Base-by-base conservation (phyloP, 495 filamentous ascomycete species). In the Aspergillus funiculosus region DNA sequence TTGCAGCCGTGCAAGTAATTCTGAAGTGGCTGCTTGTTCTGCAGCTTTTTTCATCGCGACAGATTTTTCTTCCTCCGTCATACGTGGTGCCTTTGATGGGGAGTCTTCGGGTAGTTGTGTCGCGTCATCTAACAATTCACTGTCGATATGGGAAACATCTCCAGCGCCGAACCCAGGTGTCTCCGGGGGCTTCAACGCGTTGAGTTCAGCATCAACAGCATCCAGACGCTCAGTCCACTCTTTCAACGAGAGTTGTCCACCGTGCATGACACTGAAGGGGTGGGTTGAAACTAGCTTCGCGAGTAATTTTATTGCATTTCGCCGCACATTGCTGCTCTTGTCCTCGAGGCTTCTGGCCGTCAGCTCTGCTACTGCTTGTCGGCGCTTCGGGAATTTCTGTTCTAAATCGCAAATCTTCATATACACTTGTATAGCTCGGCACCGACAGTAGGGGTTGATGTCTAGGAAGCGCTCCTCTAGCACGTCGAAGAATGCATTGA, bases 401-500 rank as follows among this genome's bases (percentile, higher is more conserved):
- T 95, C 87, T 21, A 98, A 73, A 21, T 95, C 87, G 54, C 89
- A 95, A 3, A 99, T 76, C 49, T 84, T 91, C 67, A 86, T 78
- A 57, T 88, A 95, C 4, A 97, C 91, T 55, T 99, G 92, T 39
- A 97, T 89, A 3, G 86, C 82, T 53, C 92, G 77, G 63, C 85
- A 90, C 46, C 92, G 80, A 63, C 89, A 95, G 66, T 99, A 99
- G 0, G 91, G 94, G 62, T 97, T 99, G 57, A 94, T 80, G 54
- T 99, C 92, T 27, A 96, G 73, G 66, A 99, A 97, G 3, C 92
- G 81, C 67, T 97, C 89, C 57, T 99, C 89, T 1, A 99, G 73
- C 0, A 96, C 86, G 53, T 97, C 89, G 53, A 96, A 97, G 68
- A 96, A 99, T 11, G 87, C 87, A 48, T 92, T 91, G 48, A 97